Percentiles rank a stretch among this genome's conserved stretches.
Conservation (phyloP, 164 flowering plant species). For the grape (Vitis vinifera) region DNA sequence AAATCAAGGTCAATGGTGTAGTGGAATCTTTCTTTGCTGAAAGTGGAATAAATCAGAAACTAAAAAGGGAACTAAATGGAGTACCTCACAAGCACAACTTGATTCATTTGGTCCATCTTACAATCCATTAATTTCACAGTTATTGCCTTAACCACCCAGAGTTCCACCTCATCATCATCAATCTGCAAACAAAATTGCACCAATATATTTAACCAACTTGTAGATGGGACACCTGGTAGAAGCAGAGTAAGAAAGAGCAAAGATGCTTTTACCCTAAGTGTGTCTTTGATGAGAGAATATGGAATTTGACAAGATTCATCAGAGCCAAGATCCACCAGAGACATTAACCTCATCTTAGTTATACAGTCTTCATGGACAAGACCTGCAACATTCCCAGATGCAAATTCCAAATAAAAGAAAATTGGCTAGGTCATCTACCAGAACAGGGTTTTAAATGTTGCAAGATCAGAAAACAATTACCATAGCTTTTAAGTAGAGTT, state of each 20-base stretch:
- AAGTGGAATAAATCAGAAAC: neutral
- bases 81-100: slow-evolving; percentile 77
- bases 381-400: slow-evolving; percentile 40
- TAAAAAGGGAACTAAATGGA: neutral
- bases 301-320: slow-evolving; percentile 70
- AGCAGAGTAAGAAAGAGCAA: slow-evolving; percentile 1
- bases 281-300: slow-evolving; percentile 68
- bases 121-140: slow-evolving; percentile 80
- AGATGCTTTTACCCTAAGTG: slow-evolving; percentile 53
- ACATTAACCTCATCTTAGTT: slow-evolving; percentile 85
- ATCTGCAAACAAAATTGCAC: slow-evolving; percentile 41
- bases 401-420: slow-evolving; percentile 6
- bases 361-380: slow-evolving; percentile 91
- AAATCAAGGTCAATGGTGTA: neutral
- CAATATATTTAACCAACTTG: neutral
- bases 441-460: neutral
- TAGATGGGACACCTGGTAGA: neutral
- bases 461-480: slow-evolving; percentile 29
- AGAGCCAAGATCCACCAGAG: slow-evolving; percentile 81
- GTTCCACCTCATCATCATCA: slow-evolving; percentile 81
- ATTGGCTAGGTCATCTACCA: neutral
- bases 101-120: slow-evolving; percentile 97
- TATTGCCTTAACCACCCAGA: slow-evolving; percentile 91
- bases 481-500: slow-evolving; percentile 60
- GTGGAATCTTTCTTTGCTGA: neutral